phyloP scores from a whole-genome alignment of 1,284 basidiomycete genomes.

The Ustilago nuda region DNA sequence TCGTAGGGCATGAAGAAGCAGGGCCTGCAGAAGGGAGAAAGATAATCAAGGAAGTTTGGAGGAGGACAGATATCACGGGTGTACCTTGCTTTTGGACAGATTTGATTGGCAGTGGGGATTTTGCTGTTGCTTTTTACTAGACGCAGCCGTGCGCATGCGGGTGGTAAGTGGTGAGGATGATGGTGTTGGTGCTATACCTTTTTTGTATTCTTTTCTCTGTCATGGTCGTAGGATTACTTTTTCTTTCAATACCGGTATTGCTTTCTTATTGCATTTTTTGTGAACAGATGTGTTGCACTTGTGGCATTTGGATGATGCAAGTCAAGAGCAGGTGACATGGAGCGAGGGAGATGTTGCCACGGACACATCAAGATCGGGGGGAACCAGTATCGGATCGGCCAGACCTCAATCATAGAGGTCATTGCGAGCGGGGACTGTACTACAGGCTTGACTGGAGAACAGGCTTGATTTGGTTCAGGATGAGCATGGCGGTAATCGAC shows the following conservation, averaged over 20 bases:
- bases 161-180: neutral
- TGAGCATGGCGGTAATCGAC: slow-evolving; percentile 5
- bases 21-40: slow-evolving; percentile 29
- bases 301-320: slow-evolving; percentile 4
- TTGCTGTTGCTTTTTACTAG: slow-evolving; percentile 38
- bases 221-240: slow-evolving; percentile 4
- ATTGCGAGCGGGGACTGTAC: too few relatives aligned
- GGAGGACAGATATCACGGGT: slow-evolving; percentile 32
- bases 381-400: neutral
- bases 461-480: neutral
- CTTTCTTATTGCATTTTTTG: neutral
- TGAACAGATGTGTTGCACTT: neutral
- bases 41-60: slow-evolving; percentile 38
- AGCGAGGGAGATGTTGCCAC: too few relatives aligned
- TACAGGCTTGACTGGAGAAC: neutral
- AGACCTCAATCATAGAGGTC: neutral
- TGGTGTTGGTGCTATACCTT: neutral
- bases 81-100: slow-evolving; percentile 40
- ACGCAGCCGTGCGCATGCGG: neutral
- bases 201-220: neutral
- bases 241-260: neutral
- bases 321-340: neutral
- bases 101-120: slow-evolving; percentile 30
- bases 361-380: neutral
- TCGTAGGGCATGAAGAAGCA: slow-evolving; percentile 42